Base-by-base conservation (phyloP, 805 yeast species). In the Ogataea populi-albae region DNA sequence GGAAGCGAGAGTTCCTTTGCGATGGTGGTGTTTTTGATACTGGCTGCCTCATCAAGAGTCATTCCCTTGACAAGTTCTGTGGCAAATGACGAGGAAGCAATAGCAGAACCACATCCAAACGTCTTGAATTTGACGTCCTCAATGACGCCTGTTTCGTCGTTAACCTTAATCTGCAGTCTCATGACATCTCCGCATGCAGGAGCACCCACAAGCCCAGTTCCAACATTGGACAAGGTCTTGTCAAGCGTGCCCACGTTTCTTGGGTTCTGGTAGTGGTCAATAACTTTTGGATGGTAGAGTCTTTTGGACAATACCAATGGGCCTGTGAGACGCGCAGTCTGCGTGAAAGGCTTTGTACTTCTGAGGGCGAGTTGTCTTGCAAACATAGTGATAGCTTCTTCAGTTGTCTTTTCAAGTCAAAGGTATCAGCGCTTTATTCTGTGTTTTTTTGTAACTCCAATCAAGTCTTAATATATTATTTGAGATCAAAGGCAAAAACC, bases 181-280 rank as follows among this genome's bases (percentile, higher is more conserved):
- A 93, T 93, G 29, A 93, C 98, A 68, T 93, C 98, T 37, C 98
- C 98, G 68, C 98, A 93, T 0, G 98, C 98, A 37, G 98, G 98
- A 0, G 98, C 98, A 38, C 98, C 98, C 11, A 93, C 98, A 29
- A 93, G 73, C 1, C 98, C 98, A 1, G 98, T 93, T 28, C 98
- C 98, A 9, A 93, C 97, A 49, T 79, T 76, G 12, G 65, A 55
- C 40, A 77, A 74, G 36, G 70, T 72, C 64, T 89, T 88, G 65
- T 89, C 87, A 62, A 93, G 66, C 5, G 96, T 76, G 12, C 98
- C 98, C 18, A 93, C 98, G 58, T 93, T 93, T 64, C 98, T 77
- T 43, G 98, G 98, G 67, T 91, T 89, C 55, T 86, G 80, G 65
- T 93, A 93, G 61, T 93, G 98, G 59, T 93, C 98, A 51, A 91